These are phyloP conservation scores for Scheffersomyces amazonensis DNA, from an alignment of 805 yeast genomes.

Conservation along the genomic window DNA sequence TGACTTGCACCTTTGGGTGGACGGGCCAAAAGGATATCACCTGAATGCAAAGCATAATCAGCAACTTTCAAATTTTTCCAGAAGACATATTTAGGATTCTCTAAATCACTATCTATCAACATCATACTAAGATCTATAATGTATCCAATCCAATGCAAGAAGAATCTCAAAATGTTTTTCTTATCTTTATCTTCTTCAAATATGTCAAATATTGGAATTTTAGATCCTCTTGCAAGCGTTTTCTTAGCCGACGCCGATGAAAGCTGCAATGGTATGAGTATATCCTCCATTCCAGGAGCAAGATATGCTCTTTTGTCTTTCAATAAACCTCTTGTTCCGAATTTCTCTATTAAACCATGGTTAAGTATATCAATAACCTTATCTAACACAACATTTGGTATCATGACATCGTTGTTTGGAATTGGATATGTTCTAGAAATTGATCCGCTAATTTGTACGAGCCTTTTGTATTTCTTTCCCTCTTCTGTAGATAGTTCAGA, in stretches of 20 bases:
- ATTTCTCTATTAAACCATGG: background rate
- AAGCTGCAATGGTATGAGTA: slow-evolving; percentile 6
- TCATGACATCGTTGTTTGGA: background rate
- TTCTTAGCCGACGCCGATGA: slow-evolving; percentile 5
- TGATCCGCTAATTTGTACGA: slow-evolving; percentile 2
- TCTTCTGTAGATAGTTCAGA: background rate
- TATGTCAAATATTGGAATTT: slow-evolving; percentile 1
- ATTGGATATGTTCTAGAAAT: background rate
- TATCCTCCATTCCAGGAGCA: slow-evolving; percentile 1
- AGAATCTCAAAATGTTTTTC: slow-evolving; percentile 5
- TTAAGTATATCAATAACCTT: background rate
- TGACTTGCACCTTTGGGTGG: slow-evolving; percentile 8
- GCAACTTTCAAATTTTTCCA: slow-evolving; percentile 2
- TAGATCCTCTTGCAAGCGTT: slow-evolving; percentile 8
- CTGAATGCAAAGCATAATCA: slow-evolving; percentile 7
- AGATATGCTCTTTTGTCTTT: slow-evolving; percentile 2
- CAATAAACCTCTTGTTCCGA: background rate
- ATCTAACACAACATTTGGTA: background rate
- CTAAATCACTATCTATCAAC: slow-evolving; percentile 3
- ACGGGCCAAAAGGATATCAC: slow-evolving; percentile 8
- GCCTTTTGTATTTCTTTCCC: background rate
- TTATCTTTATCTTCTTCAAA: slow-evolving; percentile 2
- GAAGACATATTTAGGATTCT: background rate
- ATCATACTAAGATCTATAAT: slow-evolving; percentile 5
- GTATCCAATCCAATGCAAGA: slow-evolving; percentile 8